Evolutionary conservation across 164 flowering plant genomes (phyloP).

Genomic region (Magnolia changhungtana): DNA sequence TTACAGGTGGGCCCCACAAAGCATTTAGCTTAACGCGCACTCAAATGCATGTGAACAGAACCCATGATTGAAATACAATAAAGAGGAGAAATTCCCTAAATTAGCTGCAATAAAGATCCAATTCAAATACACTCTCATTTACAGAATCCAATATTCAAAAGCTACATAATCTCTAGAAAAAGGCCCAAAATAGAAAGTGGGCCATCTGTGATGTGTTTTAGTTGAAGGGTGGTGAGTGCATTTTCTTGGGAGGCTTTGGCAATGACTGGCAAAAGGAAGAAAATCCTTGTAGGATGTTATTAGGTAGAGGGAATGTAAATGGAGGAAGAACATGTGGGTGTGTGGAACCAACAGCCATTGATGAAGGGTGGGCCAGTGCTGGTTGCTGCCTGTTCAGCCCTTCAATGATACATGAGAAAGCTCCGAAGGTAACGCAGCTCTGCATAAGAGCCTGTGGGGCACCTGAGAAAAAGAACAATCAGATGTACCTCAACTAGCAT

Average conservation of each 20-base stretch:
- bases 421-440: slow-evolving; percentile 84
- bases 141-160: background rate
- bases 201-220: background rate
- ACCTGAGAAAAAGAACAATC: slow-evolving; percentile 37
- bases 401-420: slow-evolving; percentile 70
- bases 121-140: background rate
- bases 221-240: slow-evolving; percentile 14
- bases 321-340: slow-evolving; percentile 32
- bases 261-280: slow-evolving; percentile 51
- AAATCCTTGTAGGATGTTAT: slow-evolving; percentile 60
- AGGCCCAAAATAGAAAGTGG: too few species aligned
- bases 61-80: background rate
- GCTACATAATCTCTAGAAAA: too few species aligned
- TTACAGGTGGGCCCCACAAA: too few species aligned
- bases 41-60: background rate
- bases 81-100: background rate
- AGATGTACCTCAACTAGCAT: background rate
- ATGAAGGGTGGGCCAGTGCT: slow-evolving; percentile 56
- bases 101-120: background rate
- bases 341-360: slow-evolving; percentile 8
- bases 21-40: too few species aligned
- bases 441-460: slow-evolving; percentile 79
- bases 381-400: slow-evolving; percentile 72
- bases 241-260: slow-evolving; percentile 23
- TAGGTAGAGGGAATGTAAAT: slow-evolving; percentile 63